phyloP scores from a whole-genome alignment of 306 rosid species.

The Coriaria nepalensis region DNA sequence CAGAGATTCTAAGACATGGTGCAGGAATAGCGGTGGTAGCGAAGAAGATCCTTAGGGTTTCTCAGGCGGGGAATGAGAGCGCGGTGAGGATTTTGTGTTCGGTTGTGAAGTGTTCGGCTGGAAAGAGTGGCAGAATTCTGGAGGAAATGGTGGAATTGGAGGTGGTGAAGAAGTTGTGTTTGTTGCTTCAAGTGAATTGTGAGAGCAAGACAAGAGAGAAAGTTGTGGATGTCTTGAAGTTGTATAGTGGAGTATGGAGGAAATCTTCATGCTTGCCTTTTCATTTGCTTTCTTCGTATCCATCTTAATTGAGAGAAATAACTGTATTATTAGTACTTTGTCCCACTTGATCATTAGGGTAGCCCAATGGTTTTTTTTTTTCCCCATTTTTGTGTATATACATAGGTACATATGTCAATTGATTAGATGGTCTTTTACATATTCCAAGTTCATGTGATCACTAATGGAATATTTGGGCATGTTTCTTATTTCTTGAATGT shows the following conservation, averaged over 20 bases:
- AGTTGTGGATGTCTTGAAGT: slow-evolving; percentile 46
- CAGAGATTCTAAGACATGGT: slow-evolving; percentile 39
- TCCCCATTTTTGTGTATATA: too few species aligned
- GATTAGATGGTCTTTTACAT: too few species aligned
- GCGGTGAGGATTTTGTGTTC: slow-evolving; percentile 46
- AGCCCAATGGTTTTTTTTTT: too few species aligned
- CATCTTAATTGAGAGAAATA: slow-evolving; percentile 5
- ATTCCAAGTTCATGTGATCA: too few species aligned
- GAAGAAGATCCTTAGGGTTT: slow-evolving; percentile 62
- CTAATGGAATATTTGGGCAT: too few species aligned
- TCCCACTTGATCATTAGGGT: too few species aligned
- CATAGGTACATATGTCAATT: too few species aligned
- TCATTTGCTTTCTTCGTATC: slow-evolving; percentile 30
- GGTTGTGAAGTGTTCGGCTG: slow-evolving; percentile 32
- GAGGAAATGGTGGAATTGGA: slow-evolving; percentile 63
- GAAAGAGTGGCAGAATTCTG: slow-evolving; percentile 17
- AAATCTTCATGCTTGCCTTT: slow-evolving; percentile 42
- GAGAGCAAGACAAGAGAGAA: slow-evolving; percentile 57
- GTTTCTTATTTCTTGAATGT: too few species aligned
- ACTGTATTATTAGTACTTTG: too few species aligned
- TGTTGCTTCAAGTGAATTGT: slow-evolving; percentile 51
- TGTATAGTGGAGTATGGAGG: slow-evolving; percentile 47
- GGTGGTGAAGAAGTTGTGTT: slow-evolving; percentile 53
- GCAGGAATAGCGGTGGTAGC: slow-evolving; percentile 61
- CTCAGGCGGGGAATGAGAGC: slow-evolving; percentile 41